Conservation (phyloP, 495 filamentous ascomycete species). For the Collariella sp. region DNA sequence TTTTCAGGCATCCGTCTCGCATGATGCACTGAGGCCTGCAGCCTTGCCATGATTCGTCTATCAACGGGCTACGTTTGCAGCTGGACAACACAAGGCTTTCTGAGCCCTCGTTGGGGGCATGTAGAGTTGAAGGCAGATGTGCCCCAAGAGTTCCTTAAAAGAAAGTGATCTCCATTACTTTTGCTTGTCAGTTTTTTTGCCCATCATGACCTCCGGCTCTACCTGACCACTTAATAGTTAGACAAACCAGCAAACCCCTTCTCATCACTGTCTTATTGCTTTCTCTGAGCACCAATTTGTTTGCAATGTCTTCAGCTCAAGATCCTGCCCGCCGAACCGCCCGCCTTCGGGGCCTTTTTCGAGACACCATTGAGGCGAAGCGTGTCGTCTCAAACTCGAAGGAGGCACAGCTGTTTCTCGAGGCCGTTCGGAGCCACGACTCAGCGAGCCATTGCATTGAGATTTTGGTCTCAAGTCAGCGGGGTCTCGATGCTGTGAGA, state of each 20-base stretch:
- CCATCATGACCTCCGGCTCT: too few species aligned
- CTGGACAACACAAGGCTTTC: not conserved
- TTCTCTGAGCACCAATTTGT: too few species aligned
- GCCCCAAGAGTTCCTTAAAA: not conserved
- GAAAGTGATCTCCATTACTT: too few species aligned
- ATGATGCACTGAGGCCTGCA: conserved; percentile 7
- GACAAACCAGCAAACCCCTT: too few species aligned
- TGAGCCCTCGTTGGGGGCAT: not conserved
- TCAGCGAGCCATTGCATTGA: conserved; percentile 47
- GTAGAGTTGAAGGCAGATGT: not conserved
- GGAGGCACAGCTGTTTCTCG: conserved; percentile 51
- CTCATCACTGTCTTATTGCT: too few species aligned
- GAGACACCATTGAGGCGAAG: conserved; percentile 22
- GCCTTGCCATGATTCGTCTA: not conserved
- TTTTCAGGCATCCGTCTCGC: conserved; percentile 1
- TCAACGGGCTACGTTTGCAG: not conserved
- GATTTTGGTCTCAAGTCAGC: conserved; percentile 42
- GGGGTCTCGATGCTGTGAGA: conserved; percentile 42
- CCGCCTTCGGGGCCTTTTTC: conserved; percentile 26
- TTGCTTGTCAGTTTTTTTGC: too few species aligned
- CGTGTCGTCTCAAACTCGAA: conserved; percentile 14
- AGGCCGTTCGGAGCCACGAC: conserved; percentile 45
- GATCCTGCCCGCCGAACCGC: conserved; percentile 6
- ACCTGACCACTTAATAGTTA: too few species aligned
- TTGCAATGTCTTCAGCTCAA: conserved; percentile 5